Conservation (phyloP, 2,329 filamentous ascomycete genomes). For the Ophiostoma sp. region DNA sequence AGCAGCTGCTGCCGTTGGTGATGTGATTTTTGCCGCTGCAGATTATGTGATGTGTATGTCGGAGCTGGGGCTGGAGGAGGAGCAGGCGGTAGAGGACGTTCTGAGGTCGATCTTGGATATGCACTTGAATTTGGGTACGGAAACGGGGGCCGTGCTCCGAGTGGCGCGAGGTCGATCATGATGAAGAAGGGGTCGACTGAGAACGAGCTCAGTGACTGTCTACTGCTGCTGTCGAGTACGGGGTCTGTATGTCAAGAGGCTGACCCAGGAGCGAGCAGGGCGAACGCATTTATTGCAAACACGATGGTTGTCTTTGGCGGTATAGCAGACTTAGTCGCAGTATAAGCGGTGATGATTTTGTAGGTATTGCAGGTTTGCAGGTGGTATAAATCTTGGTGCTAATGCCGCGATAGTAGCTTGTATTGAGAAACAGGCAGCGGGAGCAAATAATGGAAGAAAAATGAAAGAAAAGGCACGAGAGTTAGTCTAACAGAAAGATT, state of each 20-base stretch:
- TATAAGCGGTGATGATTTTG: background rate
- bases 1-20: slow-evolving; percentile 6
- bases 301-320: background rate
- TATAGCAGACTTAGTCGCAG: too few relatives aligned
- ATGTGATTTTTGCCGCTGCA: slow-evolving; percentile 2
- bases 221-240: background rate
- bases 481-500: background rate
- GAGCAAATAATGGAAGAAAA: background rate
- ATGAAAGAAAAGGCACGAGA: background rate
- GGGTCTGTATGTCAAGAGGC: slow-evolving; percentile 5
- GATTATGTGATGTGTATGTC: background rate
- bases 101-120: background rate
- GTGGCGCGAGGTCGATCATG: slow-evolving; percentile 24
- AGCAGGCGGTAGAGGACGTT: slow-evolving; percentile 10
- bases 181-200: background rate
- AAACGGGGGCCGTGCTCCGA: slow-evolving; percentile 16
- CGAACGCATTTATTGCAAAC: background rate
- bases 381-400: background rate
- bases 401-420: background rate
- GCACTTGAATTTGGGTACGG: background rate
- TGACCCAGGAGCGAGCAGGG: background rate
- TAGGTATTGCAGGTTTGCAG: background rate
- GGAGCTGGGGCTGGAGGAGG: slow-evolving; percentile 8
- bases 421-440: background rate
- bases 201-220: background rate